Conservation (phyloP, 2,329 filamentous ascomycete species). For the Fusarium verticillioides region DNA sequence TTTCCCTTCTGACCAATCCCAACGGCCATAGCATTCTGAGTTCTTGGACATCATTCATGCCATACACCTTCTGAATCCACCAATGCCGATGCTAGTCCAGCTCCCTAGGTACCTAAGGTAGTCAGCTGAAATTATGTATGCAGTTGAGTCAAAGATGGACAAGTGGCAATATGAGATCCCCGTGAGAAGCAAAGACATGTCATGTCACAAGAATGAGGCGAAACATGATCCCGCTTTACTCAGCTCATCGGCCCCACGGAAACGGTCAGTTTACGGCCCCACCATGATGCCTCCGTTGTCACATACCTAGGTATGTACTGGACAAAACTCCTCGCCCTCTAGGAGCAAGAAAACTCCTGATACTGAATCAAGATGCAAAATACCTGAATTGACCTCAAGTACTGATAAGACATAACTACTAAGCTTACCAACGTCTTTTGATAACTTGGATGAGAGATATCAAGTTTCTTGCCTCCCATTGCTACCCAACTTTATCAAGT, state of each 20-base stretch:
- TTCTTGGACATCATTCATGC: neutral
- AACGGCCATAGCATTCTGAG: neutral
- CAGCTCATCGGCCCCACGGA: conserved; percentile 18
- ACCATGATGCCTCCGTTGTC: neutral
- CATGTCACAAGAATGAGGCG: conserved; percentile 13
- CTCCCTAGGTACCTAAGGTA: no score
- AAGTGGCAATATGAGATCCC: neutral
- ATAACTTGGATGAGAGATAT: neutral
- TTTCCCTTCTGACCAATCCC: neutral
- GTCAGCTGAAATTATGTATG: neutral
- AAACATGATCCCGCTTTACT: conserved; percentile 9
- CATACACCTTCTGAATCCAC: neutral
- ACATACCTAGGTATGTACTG: neutral
- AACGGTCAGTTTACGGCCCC: conserved; percentile 3
- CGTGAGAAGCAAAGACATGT: neutral
- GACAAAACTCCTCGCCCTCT: neutral
- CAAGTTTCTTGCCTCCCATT: neutral
- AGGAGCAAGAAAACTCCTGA: neutral
- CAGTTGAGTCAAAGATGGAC: neutral
- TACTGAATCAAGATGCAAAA: neutral
- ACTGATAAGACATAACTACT: neutral
- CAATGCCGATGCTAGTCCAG: neutral
- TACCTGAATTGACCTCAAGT: neutral
- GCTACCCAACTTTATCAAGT: neutral
- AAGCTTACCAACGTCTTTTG: neutral